Conservation (phyloP, 805 yeast species). For the Candida bentonensis region DNA sequence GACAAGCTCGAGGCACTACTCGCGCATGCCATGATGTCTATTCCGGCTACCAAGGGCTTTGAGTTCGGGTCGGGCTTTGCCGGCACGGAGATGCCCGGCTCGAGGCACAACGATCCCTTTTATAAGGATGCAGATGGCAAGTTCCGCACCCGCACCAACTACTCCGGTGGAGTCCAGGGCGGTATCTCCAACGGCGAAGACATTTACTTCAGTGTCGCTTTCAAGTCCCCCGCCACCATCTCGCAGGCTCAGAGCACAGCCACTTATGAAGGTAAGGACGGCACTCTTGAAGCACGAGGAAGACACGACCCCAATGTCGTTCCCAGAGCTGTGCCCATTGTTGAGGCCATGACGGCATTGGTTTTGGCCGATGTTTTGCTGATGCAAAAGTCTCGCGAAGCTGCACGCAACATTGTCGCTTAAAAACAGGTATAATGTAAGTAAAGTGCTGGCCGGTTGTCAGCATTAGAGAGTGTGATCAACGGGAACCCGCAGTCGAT, state of each 20-base stretch:
- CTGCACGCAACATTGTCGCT: constrained; percentile 21
- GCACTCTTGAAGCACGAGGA: constrained; percentile 88
- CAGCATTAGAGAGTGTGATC: neutral
- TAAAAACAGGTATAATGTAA: neutral
- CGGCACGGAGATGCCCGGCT: constrained; percentile 84
- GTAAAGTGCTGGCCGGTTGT: neutral
- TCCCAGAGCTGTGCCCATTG: constrained; percentile 97
- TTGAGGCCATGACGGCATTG: constrained; percentile 96
- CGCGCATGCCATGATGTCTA: constrained; percentile 96
- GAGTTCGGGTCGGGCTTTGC: constrained; percentile 94
- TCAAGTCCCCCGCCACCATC: constrained; percentile 97
- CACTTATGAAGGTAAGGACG: constrained; percentile 76
- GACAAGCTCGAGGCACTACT: constrained; percentile 90
- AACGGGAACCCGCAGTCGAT: constrained; percentile 1
- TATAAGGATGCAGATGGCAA: constrained; percentile 43
- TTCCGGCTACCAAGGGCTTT: constrained; percentile 97
- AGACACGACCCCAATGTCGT: constrained; percentile 98
- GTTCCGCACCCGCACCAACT: constrained; percentile 78
- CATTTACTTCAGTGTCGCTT: constrained; percentile 88
- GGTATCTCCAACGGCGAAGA: constrained; percentile 95
- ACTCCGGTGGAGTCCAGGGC: constrained; percentile 96
- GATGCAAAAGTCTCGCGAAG: constrained; percentile 77
- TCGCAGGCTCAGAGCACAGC: constrained; percentile 84
- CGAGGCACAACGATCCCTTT: constrained; percentile 86
- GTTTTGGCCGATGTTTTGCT: constrained; percentile 77